Conservation (phyloP, 108 stramenopile species). For the Cylindrotheca fusiformis region DNA sequence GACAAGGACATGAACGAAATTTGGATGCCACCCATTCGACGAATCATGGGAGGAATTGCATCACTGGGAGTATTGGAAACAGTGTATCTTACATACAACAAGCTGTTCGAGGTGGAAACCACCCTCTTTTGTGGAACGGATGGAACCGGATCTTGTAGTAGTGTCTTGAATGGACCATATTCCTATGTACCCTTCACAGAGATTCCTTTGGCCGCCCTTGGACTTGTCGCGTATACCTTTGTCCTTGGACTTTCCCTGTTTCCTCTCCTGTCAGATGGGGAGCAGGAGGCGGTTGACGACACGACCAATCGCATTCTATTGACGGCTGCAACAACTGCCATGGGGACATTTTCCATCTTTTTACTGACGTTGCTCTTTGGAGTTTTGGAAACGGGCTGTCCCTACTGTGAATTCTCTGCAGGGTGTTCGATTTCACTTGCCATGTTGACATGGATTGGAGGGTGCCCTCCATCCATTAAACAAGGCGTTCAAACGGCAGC, state of each 20-base stretch:
- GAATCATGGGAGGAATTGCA: conserved; percentile 58
- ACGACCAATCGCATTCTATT: conserved; percentile 54
- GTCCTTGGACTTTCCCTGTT: conserved; percentile 46
- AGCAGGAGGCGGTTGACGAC: conserved; percentile 10
- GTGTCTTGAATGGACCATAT: conserved; percentile 76
- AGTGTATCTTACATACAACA: conserved; percentile 65
- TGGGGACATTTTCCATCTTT: conserved; percentile 89
- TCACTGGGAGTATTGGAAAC: conserved; percentile 68
- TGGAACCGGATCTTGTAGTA: conserved; percentile 20
- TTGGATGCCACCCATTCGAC: conserved; percentile 65
- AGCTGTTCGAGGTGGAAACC: conserved; percentile 23
- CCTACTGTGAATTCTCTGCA: conserved; percentile 85
- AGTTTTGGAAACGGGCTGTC: conserved; percentile 72
- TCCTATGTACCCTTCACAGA: conserved; percentile 50
- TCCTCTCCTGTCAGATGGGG: conserved; percentile 12
- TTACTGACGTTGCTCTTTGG: conserved; percentile 74
- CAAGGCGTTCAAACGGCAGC: conserved; percentile 5
- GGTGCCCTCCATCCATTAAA: background rate
- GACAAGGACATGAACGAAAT: background rate
- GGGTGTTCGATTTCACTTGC: conserved; percentile 53
- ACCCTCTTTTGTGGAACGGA: conserved; percentile 22
- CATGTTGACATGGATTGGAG: conserved; percentile 51
- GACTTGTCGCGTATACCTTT: conserved; percentile 58
- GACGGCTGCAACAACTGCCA: conserved; percentile 72
- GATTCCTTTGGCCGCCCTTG: conserved; percentile 60